Evolutionary conservation across 495 filamentous ascomycete species (phyloP).

Genomic region (Lophiotrema nucula): DNA sequence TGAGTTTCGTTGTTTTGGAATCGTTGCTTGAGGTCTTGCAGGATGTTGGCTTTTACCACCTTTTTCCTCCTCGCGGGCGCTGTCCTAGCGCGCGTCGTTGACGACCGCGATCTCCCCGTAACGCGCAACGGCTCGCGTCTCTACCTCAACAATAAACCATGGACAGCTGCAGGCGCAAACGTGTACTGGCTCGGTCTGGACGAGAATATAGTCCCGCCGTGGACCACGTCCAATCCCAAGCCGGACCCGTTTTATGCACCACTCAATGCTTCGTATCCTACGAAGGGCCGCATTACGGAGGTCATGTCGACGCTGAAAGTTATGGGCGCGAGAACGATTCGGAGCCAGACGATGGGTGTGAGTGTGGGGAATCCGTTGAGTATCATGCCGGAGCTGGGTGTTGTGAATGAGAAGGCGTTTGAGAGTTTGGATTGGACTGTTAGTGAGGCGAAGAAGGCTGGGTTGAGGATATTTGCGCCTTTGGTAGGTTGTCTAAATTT

Average conservation of each 20-base stretch:
- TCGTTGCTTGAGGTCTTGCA: too few relatives aligned
- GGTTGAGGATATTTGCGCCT: conserved; percentile 51
- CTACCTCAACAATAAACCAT: conserved; percentile 36
- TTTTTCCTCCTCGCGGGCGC: too few relatives aligned
- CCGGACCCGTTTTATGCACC: conserved; percentile 53
- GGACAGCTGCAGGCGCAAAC: conserved; percentile 54
- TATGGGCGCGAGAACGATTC: conserved; percentile 53
- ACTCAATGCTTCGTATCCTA: conserved; percentile 53
- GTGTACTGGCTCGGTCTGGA: conserved; percentile 60
- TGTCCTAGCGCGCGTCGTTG: too few relatives aligned
- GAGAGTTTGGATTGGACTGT: conserved; percentile 56
- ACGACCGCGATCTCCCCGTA: too few relatives aligned
- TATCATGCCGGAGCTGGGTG: conserved; percentile 47
- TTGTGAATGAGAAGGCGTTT: conserved; percentile 51
- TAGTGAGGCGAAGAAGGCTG: conserved; percentile 51
- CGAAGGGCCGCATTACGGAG: conserved; percentile 52
- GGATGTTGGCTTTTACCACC: too few relatives aligned
- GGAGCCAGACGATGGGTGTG: conserved; percentile 55
- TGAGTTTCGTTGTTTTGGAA: too few relatives aligned
- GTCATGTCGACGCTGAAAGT: conserved; percentile 52
- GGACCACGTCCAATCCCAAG: conserved; percentile 20
- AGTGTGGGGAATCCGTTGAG: conserved; percentile 55
- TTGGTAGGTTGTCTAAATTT: conserved; percentile 38
- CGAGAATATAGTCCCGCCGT: conserved; percentile 55
- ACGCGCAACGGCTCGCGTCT: background rate